Base-by-base conservation (phyloP, 2,329 filamentous ascomycete species). In the Neocatenulostroma microsporum region DNA sequence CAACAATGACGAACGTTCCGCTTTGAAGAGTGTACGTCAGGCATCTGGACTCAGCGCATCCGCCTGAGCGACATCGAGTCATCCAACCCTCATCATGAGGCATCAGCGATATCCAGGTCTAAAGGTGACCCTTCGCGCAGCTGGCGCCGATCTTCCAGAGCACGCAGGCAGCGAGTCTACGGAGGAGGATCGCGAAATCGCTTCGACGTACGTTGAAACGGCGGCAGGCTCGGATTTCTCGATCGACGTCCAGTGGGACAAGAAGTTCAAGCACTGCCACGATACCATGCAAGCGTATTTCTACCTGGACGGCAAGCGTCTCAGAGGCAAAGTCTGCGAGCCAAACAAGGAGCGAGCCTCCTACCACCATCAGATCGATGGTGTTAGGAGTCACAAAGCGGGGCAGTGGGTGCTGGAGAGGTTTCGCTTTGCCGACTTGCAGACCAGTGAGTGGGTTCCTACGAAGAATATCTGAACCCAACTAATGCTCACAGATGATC, bases 391-490 rank as follows among this genome's bases (percentile, higher is more conserved):
- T 5, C 34, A 36, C 17, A 30, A 21, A 10, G 21, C 19, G 10
- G 11, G 15, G 7, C 36, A 30, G 3, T 17, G 14, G n/a, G 35
- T 21, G 1, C 9, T 40, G n/a, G 30, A 40, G 25, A 34, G 20
- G 3, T 48, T 48, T 20, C 15, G 23, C 1, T 53, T 53, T 33
- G 38, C 45, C 2, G 26, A 37, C 7, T 37, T 49, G 4, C 20
- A 42, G 4, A 50, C 46, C 0, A 41, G 47, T 51, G 28, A 12
- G 46, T 41, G n/a, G n/a, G n/a, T n/a, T n/a, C n/a, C n/a, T n/a
- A n/a, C n/a, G n/a, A n/a, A n/a, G n/a, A n/a, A n/a, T n/a, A 24
- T n/a, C 10, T 18, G 7, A 4, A 33, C 3, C 20, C 17, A 11
- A 12, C 20, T 25, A 15, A 32, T 29, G 14, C 15, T 17, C 12